These are phyloP conservation scores for Fusarium algeriense DNA, from an alignment of 2,329 filamentous ascomycete species.

Conservation along the genomic window DNA sequence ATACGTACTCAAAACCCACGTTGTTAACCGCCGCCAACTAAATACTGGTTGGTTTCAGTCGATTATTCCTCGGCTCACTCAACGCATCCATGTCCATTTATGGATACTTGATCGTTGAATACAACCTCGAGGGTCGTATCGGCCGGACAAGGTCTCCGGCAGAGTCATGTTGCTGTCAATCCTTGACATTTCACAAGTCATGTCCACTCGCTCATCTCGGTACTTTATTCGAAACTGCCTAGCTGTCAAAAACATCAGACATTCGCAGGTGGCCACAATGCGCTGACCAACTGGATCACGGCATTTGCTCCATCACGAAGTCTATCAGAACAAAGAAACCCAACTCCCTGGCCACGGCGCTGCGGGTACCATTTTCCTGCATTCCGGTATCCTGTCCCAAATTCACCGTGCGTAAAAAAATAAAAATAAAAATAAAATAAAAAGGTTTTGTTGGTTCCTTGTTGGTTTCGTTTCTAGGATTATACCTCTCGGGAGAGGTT, in stretches of 20 bases:
- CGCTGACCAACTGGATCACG: slow-evolving; percentile 8
- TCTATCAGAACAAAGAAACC: slow-evolving; percentile 26
- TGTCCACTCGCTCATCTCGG: slow-evolving; percentile 3
- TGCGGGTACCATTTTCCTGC: slow-evolving; percentile 13
- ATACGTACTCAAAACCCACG: background rate
- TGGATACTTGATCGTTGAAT: slow-evolving; percentile 11
- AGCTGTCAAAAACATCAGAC: slow-evolving; percentile 8
- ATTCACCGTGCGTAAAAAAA: slow-evolving; percentile 8
- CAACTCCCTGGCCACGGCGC: slow-evolving; percentile 39
- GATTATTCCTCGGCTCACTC: slow-evolving; percentile 11
- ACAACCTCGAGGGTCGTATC: slow-evolving; percentile 22
- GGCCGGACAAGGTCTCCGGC: slow-evolving; percentile 17
- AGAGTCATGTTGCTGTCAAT: slow-evolving; percentile 22
- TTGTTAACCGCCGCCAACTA: slow-evolving; percentile 10
- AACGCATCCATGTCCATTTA: slow-evolving; percentile 1
- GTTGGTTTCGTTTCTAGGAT: slow-evolving; percentile 13
- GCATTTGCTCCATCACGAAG: slow-evolving; percentile 13
- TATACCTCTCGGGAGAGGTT: background rate
- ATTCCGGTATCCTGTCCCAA: background rate
- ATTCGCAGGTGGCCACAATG: slow-evolving; percentile 17
- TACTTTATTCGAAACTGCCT: slow-evolving; percentile 7
- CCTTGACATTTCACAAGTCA: slow-evolving; percentile 12
- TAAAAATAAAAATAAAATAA: too few relatives aligned
- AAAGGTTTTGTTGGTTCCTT: slow-evolving; percentile 25
- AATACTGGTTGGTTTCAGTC: slow-evolving; percentile 31